A percentile compares a stretch with the other conserved stretches of the same genome.
Evolutionary conservation across 345 rosid species (phyloP).

Genomic region (Citrus sinensis): DNA sequence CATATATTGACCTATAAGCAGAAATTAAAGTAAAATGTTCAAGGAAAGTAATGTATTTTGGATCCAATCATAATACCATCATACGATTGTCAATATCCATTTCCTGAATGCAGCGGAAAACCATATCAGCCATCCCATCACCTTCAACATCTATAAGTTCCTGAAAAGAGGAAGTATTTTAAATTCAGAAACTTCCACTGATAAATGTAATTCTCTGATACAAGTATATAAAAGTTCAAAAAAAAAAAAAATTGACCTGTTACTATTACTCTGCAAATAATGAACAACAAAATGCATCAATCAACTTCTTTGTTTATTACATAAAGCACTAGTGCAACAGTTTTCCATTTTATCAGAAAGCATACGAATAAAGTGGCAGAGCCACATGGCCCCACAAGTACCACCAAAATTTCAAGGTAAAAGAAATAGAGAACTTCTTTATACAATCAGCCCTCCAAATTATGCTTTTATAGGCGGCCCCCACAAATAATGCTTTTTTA

Average conservation of each 20-base stretch:
- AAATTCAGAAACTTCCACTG: constrained; percentile 7
- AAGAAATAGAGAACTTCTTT: background rate
- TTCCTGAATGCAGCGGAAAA: constrained; percentile 98
- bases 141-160: constrained; percentile 98
- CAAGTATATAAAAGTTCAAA: background rate
- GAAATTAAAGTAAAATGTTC: background rate
- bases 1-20: background rate
- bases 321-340: background rate
- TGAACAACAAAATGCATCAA: background rate
- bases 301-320: background rate
- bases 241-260: background rate
- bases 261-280: background rate
- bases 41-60: background rate
- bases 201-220: background rate
- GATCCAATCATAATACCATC: constrained; percentile 50
- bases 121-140: constrained; percentile 99
- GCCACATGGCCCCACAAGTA: background rate
- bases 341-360: background rate
- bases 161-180: constrained; percentile 32
- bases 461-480: background rate
- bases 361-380: background rate
- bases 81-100: constrained; percentile 98
- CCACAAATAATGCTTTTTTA: background rate
- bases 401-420: background rate
- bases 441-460: background rate